Conservation (phyloP, 371 early-diverging fungal genomes). For the Capillidium rhysosporum region DNA sequence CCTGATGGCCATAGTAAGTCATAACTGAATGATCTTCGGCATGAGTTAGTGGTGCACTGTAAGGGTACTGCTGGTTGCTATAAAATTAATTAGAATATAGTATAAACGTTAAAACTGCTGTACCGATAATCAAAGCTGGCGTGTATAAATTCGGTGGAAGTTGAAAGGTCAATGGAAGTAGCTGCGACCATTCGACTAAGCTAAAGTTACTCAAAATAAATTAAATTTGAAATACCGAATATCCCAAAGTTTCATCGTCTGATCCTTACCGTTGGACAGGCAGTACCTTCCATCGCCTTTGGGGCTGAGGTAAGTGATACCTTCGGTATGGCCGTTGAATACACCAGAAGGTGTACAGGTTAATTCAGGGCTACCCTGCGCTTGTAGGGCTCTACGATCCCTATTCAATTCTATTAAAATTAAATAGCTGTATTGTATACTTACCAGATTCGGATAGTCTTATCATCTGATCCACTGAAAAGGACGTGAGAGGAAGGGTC, state of each 20-base stretch:
- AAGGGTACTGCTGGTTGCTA: conserved; percentile 10
- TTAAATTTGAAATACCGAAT: conserved; percentile 18
- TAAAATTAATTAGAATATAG: background rate
- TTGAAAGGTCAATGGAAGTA: background rate
- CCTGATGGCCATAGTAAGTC: conserved; percentile 30
- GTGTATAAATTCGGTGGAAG: background rate
- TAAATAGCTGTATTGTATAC: background rate
- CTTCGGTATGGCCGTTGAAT: conserved; percentile 42
- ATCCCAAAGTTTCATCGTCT: conserved; percentile 43
- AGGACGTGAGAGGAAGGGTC: conserved; percentile 32
- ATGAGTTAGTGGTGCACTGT: conserved; percentile 10
- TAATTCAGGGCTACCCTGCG: conserved; percentile 6
- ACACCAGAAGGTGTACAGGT: conserved; percentile 23
- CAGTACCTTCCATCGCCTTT: conserved; percentile 40
- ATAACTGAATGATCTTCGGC: conserved; percentile 28
- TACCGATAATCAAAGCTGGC: conserved; percentile 17
- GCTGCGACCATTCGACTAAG: conserved; percentile 9
- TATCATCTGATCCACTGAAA: conserved; percentile 38
- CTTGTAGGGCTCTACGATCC: conserved; percentile 28
- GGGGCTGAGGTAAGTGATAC: conserved; percentile 34
- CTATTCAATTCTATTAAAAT: conserved; percentile 7
- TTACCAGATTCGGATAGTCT: conserved; percentile 28
- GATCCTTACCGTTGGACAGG: conserved; percentile 26
- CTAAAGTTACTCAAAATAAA: background rate
- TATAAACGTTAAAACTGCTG: conserved; percentile 1